These are phyloP conservation scores for Rhodotorula mucilaginosa DNA, from an alignment of 1,284 basidiomycete genomes.

Conservation along the genomic window DNA sequence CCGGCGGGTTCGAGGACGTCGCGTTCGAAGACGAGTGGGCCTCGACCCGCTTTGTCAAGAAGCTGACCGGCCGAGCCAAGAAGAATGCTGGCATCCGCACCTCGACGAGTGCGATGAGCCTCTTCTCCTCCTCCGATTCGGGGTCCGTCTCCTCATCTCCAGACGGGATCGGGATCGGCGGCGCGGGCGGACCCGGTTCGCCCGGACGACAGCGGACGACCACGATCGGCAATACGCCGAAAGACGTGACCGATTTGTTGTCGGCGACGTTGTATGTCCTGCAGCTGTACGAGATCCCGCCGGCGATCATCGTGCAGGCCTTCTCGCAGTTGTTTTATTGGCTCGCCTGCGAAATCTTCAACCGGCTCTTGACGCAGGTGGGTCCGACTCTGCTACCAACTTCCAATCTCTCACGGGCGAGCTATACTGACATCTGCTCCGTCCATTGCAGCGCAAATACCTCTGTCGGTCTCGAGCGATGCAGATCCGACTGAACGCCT, in stretches of 20 bases:
- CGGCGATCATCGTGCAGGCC: constrained; percentile 79
- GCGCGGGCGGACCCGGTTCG: neutral
- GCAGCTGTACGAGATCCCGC: constrained; percentile 85
- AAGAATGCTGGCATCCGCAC: constrained; percentile 49
- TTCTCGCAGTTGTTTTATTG: constrained; percentile 96
- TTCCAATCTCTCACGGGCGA: neutral
- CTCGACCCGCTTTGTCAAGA: constrained; percentile 66
- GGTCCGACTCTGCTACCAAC: neutral
- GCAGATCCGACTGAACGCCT: constrained; percentile 86
- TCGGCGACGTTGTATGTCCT: constrained; percentile 84
- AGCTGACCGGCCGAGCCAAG: constrained; percentile 62
- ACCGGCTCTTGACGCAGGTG: constrained; percentile 73
- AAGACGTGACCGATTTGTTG: constrained; percentile 73
- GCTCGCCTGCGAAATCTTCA: constrained; percentile 82
- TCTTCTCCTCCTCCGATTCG: constrained; percentile 30
- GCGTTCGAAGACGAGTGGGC: constrained; percentile 94
- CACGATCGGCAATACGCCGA: constrained; percentile 50
- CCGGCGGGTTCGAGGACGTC: constrained; percentile 69
- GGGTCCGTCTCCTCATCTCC: neutral
- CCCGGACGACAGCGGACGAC: neutral
- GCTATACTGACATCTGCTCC: neutral
- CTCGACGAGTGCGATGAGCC: constrained; percentile 18
- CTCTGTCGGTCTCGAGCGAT: constrained; percentile 85
- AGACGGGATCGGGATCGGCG: neutral
- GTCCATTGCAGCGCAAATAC: constrained; percentile 68